Base-by-base conservation (phyloP, 805 yeast species). In the Lachancea dasiensis region DNA sequence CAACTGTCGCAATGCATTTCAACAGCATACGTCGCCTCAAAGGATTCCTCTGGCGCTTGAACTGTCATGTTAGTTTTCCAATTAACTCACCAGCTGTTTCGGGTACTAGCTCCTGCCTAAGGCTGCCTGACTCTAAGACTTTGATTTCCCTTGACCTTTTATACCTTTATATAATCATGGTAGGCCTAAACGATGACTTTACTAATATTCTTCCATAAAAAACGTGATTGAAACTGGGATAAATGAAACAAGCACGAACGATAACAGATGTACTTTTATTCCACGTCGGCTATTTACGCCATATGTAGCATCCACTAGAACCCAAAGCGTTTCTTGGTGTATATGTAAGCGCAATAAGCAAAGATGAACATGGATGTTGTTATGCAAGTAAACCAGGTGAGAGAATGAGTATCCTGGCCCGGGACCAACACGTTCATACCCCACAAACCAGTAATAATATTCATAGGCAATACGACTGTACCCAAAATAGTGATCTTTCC, bases 381-480 rank as follows among this genome's bases (percentile, higher is more conserved):
- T 20, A 76, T 75, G 17, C 71, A 58, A 54, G 72, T 75, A 55
- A 84, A 83, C 92, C 92, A 83, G 2, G 58, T 49, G 45, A 83
- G 59, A 5, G 77, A 71, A n/a, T 70, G 73, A 6, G 64, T 61
- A 19, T 69, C 73, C 58, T 90, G 97, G 0, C 98, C 98, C 0
- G 98, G 98, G 24, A 92, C 98, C 8, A 86, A 52, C 48, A 92
- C 95, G 64, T 92, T 92, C 98, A 92, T 92, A 40, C 98, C 98
- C 97, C 97, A 92, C 32, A 92, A 65, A 15, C 98, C 98, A 0
- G 98, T 92, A 16, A 92, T 81, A 39, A 92, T 86, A 56, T 92
- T 92, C 75, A 92, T 76, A 3, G 98, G 98, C 41, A 92, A 67
- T 15, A 92, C 96, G 39, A 92, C 86, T 0, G 97, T 86, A 72